Conservation (phyloP, 1,284 basidiomycete species). For the Hymenochaete sp. region DNA sequence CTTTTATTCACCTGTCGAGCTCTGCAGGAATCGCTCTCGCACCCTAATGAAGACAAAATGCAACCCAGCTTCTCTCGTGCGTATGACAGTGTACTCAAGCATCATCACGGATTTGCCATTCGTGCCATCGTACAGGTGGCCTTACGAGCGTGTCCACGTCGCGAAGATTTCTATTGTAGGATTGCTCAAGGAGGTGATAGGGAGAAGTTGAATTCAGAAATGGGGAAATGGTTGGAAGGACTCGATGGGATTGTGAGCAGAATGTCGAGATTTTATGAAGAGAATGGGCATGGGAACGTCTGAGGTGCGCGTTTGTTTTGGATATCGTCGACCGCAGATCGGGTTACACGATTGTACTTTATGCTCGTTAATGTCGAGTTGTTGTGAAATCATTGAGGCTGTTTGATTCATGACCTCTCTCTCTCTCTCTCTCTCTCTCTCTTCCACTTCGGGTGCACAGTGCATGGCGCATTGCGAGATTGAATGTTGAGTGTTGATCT, state of each 20-base stretch:
- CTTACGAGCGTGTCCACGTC: constrained; percentile 86
- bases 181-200: constrained; percentile 76
- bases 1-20: constrained; percentile 79
- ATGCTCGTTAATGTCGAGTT: too few species aligned
- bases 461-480: too few species aligned
- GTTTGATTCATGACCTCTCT: too few species aligned
- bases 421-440: too few species aligned
- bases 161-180: constrained; percentile 78
- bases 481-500: too few species aligned
- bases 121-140: constrained; percentile 57
- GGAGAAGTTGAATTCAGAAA: constrained; percentile 66
- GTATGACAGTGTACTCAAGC: constrained; percentile 77
- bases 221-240: constrained; percentile 73
- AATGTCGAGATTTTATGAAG: constrained; percentile 59
- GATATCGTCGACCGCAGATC: too few species aligned
- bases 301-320: constrained; percentile 6
- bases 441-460: too few species aligned
- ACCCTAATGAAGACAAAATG: constrained; percentile 60
- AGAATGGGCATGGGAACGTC: constrained; percentile 44
- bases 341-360: too few species aligned
- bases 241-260: constrained; percentile 65
- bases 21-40: constrained; percentile 66
- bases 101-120: constrained; percentile 54
- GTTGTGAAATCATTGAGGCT: too few species aligned
- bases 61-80: constrained; percentile 78